These are phyloP conservation scores for Cladosporium sp. DNA, from an alignment of 2,329 filamentous ascomycete genomes.

Conservation along the genomic window DNA sequence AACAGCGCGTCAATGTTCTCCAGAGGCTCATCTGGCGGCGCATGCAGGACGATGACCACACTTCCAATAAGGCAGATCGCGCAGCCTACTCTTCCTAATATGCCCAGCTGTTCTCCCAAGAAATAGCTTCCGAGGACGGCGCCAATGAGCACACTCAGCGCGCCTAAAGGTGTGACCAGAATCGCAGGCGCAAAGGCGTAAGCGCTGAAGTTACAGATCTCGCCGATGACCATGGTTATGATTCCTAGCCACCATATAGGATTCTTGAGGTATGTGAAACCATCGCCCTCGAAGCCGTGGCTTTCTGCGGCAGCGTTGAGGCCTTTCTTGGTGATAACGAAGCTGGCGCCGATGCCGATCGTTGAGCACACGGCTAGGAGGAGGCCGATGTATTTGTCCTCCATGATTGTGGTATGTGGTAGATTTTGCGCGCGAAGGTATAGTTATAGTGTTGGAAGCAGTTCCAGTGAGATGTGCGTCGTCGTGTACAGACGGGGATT, in stretches of 20 bases:
- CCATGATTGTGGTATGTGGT: slow-evolving; percentile 25
- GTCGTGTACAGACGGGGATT: slow-evolving; percentile 14
- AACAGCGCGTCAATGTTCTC: slow-evolving; percentile 90
- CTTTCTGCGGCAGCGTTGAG: slow-evolving; percentile 86
- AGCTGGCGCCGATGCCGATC: slow-evolving; percentile 73
- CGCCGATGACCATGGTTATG: slow-evolving; percentile 83
- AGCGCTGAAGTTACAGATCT: slow-evolving; percentile 95
- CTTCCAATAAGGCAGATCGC: slow-evolving; percentile 95
- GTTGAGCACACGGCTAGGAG: slow-evolving; percentile 74
- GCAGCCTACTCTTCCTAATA: slow-evolving; percentile 88
- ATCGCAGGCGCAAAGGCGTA: slow-evolving; percentile 99
- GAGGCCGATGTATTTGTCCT: slow-evolving; percentile 72
- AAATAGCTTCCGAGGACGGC: slow-evolving; percentile 95
- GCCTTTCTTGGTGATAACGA: slow-evolving; percentile 99
- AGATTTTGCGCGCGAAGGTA: background rate
- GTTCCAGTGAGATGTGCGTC: background rate
- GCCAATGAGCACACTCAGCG: slow-evolving; percentile 89
- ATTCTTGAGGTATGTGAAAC: slow-evolving; percentile 89
- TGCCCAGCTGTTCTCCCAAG: slow-evolving; percentile 84
- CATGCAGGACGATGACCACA: slow-evolving; percentile 96
- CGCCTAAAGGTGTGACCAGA: slow-evolving; percentile 90
- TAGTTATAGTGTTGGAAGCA: background rate
- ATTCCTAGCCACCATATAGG: slow-evolving; percentile 99
- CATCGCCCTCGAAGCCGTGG: slow-evolving; percentile 96
- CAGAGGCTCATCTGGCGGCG: slow-evolving; percentile 89